Percentiles rank a stretch among this genome's conserved stretches.
Conservation (phyloP, 345 rosid genomes). For the Melaleuca alternifolia region DNA sequence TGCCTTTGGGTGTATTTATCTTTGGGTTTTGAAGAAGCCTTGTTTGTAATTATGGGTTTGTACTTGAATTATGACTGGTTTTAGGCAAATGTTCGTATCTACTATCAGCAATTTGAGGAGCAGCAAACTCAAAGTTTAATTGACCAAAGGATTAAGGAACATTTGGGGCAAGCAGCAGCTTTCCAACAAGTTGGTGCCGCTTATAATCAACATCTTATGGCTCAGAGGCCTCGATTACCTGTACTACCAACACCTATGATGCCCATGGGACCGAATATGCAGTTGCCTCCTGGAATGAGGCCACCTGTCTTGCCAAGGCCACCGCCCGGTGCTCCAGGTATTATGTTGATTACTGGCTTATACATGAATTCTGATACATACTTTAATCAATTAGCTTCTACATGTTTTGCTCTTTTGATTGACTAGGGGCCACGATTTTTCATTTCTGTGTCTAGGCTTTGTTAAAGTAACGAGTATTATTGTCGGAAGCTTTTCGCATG, state of each 20-base stretch:
- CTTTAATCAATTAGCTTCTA: not conserved
- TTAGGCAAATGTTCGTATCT: constrained; percentile 84
- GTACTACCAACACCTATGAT: constrained; percentile 62
- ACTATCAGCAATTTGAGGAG: constrained; percentile 97
- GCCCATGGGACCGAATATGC: constrained; percentile 33
- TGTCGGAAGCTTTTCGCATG: not conserved
- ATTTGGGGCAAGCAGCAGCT: constrained; percentile 83
- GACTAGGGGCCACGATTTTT: not conserved
- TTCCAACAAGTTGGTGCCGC: constrained; percentile 87
- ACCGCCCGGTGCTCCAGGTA: constrained; percentile 44
- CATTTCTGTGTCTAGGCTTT: not conserved
- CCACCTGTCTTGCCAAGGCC: constrained; percentile 91
- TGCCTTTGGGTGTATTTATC: not conserved
- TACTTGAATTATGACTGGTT: not conserved
- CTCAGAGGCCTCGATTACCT: constrained; percentile 72
- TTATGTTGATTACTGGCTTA: not conserved
- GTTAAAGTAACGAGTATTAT: not conserved
- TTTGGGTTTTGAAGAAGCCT: not conserved
- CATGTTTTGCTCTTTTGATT: not conserved
- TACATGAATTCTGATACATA: not conserved
- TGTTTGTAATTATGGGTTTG: not conserved
- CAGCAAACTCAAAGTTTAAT: constrained; percentile 93
- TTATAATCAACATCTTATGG: constrained; percentile 60
- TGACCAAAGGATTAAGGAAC: constrained; percentile 95
- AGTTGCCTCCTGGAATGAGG: constrained; percentile 60